Base-by-base conservation (phyloP, 768 basidiomycete species). In the Crucibulum laeve region DNA sequence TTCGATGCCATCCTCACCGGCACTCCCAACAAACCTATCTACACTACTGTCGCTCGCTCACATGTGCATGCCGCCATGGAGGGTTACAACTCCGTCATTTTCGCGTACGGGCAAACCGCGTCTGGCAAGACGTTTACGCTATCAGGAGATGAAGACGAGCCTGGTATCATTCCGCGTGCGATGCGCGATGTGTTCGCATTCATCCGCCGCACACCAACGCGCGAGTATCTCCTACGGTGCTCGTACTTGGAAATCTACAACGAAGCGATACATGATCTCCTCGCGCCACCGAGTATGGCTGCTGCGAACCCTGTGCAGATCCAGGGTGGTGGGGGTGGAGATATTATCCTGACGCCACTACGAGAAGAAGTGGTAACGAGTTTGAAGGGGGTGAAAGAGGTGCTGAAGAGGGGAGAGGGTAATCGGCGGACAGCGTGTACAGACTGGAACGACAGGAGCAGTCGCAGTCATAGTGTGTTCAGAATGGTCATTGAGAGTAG, bases 201-300 rank as follows among this genome's bases (percentile, higher is more conserved):
- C 59, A 95, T 95, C 61, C 79, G 79, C 30, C 72, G 73, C 38
- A 90, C 88, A 1, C 78, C 88, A 0, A 69, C 77, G 23, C 77
- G 94, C 30, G 91, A 95, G 57, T 98, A 92, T 63, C 79, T 98
- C n/a, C 76, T 99, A 5, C 82, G 94, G 14, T 95, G 93, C 59
- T 91, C 90, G 5, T 98, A 97, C 60, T 81, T 99, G 40, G 96
- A 98, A 58, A 93, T 99, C 37, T 99, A 98, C 71, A 99, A 98
- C 63, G 91, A 95, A 58, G 74, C 77, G 1, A 84, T 94, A 38
- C 77, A 88, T 51, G 91, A 95, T 54, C 68, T 99, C 1, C 80
- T 99, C 8, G 84, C 88, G 1, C 84, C 88, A 0, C 79, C 84
- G 4, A 56, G 65, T 23, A 67, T 66, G 49, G 70, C 70, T 0